phyloP scores from a whole-genome alignment of 768 basidiomycete species.

The Rhodotorula graminis region DNA sequence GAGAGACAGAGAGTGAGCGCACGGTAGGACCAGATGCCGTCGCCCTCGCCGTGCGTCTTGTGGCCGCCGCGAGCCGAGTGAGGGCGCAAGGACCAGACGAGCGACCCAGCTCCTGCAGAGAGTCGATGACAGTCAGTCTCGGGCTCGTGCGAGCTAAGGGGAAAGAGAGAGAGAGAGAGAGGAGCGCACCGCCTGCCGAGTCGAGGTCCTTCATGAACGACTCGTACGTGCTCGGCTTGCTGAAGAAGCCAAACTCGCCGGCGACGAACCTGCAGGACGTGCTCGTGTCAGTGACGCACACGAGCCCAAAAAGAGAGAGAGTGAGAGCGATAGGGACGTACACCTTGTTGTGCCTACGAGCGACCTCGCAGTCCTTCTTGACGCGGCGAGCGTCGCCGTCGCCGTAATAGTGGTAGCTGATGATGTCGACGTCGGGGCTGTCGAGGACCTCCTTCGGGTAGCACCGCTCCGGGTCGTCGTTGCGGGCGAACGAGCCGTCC shows the following conservation, averaged over 20 bases:
- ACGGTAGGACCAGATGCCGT: slow-evolving; percentile 37
- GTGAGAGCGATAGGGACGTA: no score
- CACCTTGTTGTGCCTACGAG: slow-evolving; percentile 38
- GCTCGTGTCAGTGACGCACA: background rate
- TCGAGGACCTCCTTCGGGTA: slow-evolving; percentile 39
- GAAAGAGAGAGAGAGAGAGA: no score
- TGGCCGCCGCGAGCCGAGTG: slow-evolving; percentile 39
- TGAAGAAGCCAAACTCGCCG: slow-evolving; percentile 43
- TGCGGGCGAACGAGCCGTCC: slow-evolving; percentile 41
- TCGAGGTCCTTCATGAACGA: slow-evolving; percentile 36
- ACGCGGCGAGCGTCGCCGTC: slow-evolving; percentile 38
- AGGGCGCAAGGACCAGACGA: slow-evolving; percentile 42
- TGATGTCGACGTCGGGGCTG: slow-evolving; percentile 32
- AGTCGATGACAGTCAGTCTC: background rate
- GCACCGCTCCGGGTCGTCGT: slow-evolving; percentile 34
- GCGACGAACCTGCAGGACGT: slow-evolving; percentile 34
- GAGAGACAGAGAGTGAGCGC: background rate
- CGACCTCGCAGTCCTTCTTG: slow-evolving; percentile 39
- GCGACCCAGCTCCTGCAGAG: slow-evolving; percentile 33
- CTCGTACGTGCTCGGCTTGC: slow-evolving; percentile 24
- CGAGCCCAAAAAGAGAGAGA: no score
- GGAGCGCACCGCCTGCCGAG: slow-evolving; percentile 26
- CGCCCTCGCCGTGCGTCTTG: slow-evolving; percentile 41
- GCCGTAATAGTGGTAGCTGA: slow-evolving; percentile 27
- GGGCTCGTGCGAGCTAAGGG: no score